phyloP scores from a whole-genome alignment of 2,329 filamentous ascomycete species.

The Remersonia thermophila region DNA sequence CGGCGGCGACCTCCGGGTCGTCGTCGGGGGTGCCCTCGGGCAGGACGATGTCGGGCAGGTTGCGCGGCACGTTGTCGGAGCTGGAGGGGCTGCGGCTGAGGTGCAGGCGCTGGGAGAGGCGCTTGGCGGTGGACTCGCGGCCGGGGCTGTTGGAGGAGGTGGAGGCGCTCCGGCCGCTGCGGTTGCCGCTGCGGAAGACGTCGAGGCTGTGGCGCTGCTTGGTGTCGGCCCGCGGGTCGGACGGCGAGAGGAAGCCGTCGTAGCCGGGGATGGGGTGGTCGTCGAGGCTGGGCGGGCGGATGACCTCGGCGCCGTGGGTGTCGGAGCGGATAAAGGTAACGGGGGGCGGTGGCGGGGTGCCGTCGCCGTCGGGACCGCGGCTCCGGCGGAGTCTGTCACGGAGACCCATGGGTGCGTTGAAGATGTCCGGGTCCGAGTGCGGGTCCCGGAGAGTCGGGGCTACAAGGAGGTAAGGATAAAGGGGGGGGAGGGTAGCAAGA shows the following conservation, averaged over 20 bases:
- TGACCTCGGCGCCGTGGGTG: slow-evolving; percentile 65
- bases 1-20: slow-evolving; percentile 29
- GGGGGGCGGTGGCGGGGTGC: slow-evolving; percentile 40
- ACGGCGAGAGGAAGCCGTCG: slow-evolving; percentile 17
- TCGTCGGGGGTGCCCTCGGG: slow-evolving; percentile 29
- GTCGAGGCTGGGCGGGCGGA: slow-evolving; percentile 47
- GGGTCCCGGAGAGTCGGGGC: too few species aligned
- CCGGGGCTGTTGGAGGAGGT: slow-evolving; percentile 30
- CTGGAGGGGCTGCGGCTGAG: slow-evolving; percentile 45
- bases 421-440: not conserved
- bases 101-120: slow-evolving; percentile 60
- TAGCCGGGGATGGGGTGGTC: slow-evolving; percentile 13
- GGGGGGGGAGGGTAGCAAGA: too few species aligned
- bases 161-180: slow-evolving; percentile 27
- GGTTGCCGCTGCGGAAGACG: slow-evolving; percentile 27
- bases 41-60: slow-evolving; percentile 62
- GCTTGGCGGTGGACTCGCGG: slow-evolving; percentile 26
- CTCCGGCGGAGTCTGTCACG: slow-evolving; percentile 44
- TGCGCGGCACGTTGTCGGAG: slow-evolving; percentile 63
- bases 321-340: slow-evolving; percentile 81
- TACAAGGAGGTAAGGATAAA: too few species aligned
- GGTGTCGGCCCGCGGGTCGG: slow-evolving; percentile 11
- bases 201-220: slow-evolving; percentile 22
- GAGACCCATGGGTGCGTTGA: slow-evolving; percentile 31
- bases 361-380: slow-evolving; percentile 30